Evolutionary conservation across 1,284 basidiomycete species (phyloP).

Genomic region (Omphalotus olearius): DNA sequence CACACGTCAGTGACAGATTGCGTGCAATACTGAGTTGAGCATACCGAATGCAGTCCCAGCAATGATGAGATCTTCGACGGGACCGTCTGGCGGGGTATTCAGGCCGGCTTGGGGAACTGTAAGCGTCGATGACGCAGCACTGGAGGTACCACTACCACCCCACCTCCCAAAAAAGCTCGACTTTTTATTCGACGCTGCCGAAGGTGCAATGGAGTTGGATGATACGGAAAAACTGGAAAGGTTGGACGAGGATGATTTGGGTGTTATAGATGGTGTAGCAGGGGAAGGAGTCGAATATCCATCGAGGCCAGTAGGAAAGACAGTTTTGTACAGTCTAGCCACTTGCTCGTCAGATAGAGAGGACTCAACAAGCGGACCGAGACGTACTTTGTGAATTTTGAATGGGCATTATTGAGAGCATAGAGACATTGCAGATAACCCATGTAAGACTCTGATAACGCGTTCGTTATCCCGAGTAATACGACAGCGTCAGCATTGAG

Average conservation of each 20-base stretch:
- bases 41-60: constrained; percentile 72
- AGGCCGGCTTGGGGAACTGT: constrained; percentile 17
- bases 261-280: constrained; percentile 38
- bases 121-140: constrained; percentile 16
- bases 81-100: constrained; percentile 37
- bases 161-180: constrained; percentile 35
- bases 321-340: constrained; percentile 65
- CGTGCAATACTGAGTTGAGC: constrained; percentile 10
- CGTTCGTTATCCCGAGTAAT: constrained; percentile 63
- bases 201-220: constrained; percentile 22
- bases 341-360: too few species aligned
- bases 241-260: constrained; percentile 24
- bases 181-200: constrained; percentile 22
- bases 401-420: constrained; percentile 51
- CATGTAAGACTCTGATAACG: constrained; percentile 71
- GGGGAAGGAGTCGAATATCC: constrained; percentile 44
- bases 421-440: constrained; percentile 71
- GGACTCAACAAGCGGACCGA: too few species aligned
- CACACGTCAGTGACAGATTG: not conserved
- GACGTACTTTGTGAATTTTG: constrained; percentile 47
- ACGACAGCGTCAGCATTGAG: constrained; percentile 68
- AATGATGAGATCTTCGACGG: constrained; percentile 66
- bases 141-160: constrained; percentile 11
- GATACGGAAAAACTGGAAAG: constrained; percentile 22
- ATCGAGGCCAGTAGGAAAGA: constrained; percentile 67